Evolutionary conservation across 768 basidiomycete species (phyloP), one percentile per base, ranked within the genome.

Genomic region (Leccinum arenicola): DNA sequence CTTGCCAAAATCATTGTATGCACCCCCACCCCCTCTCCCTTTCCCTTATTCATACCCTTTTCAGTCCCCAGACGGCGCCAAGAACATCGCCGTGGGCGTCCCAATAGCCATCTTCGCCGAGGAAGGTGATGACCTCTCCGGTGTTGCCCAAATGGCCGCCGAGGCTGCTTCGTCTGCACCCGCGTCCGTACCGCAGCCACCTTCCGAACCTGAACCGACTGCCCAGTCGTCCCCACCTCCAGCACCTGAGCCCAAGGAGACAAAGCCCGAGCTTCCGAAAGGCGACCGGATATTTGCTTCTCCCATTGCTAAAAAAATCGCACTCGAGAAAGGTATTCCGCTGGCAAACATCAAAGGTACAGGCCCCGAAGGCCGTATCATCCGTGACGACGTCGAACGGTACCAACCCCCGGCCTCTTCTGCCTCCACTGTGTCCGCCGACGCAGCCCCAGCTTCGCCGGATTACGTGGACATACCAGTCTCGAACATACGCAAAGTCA

Each of bases 261-360:
- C 80, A 19, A 88, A 82, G 67, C 65, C 80, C 38, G 84, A 88
- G 23, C 77, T 89, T 61, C 75, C 83, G 33, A 73, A 78, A 61
- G 88, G 91, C 54, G 87, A 91, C 66, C 88, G 89, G 64, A 92
- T 98, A 78, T 96, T 96, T 70, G 97, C 95, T 14, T 89, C 91
- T 29, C 97, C 97, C 33, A 83, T 97, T 64, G 97, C 97, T 48
- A 97, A 97, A 82, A 96, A 95, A 77, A n/a, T 99, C 69, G 97
- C 97, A 40, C 78, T 96, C 19, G 97, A 98, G 72, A 85, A 85
- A 62, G 97, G 97, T 23, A 86, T 99, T 67, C 95, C 97, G 50
- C 79, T 99, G 45, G 78, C 85, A 25, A 82, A 96, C 73, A 76
- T 99, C 68, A 97, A 94, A 76, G 97, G 97, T 33, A 84, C 93